A percentile compares a stretch with the other conserved stretches of the same genome.
Conservation (phyloP, 768 basidiomycete genomes). For the Lactarius quietus region DNA sequence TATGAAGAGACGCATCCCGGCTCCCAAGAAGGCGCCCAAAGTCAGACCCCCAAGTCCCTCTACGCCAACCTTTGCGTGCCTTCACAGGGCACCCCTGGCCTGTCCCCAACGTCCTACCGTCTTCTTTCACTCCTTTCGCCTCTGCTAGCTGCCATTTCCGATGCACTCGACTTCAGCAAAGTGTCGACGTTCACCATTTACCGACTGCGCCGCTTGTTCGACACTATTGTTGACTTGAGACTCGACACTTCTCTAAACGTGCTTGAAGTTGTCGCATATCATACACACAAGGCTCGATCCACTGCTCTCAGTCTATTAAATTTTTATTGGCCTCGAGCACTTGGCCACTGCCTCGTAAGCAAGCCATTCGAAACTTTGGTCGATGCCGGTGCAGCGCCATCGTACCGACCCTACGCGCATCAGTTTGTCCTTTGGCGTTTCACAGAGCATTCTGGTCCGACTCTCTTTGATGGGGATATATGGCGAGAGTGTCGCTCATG, state of each 20-base stretch:
- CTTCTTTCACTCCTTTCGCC: constrained; percentile 61
- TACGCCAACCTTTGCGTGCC: constrained; percentile 23
- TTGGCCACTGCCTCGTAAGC: constrained; percentile 64
- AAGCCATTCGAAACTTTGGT: constrained; percentile 44
- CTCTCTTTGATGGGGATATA: constrained; percentile 34
- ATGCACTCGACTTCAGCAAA: constrained; percentile 45
- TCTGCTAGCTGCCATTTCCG: constrained; percentile 58
- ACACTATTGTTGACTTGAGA: constrained; percentile 52
- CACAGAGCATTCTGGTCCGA: constrained; percentile 30
- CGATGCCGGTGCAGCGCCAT: constrained; percentile 31
- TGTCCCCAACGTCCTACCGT: constrained; percentile 52
- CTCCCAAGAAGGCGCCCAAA: constrained; percentile 26
- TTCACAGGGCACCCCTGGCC: constrained; percentile 57
- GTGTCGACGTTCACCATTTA: constrained; percentile 39
- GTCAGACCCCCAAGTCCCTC: constrained; percentile 23
- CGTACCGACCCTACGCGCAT: constrained; percentile 47
- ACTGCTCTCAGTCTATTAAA: constrained; percentile 53
- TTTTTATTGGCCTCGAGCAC: constrained; percentile 62
- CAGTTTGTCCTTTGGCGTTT: constrained; percentile 72
- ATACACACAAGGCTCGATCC: constrained; percentile 50
- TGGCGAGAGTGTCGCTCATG: constrained; percentile 56
- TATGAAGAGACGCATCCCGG: constrained; percentile 6
- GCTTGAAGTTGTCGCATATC: constrained; percentile 68
- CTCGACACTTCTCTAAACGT: constrained; percentile 68
- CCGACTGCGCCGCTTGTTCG: constrained; percentile 52